phyloP scores from a whole-genome alignment of 768 basidiomycete genomes.

The Trametes cubensis region DNA sequence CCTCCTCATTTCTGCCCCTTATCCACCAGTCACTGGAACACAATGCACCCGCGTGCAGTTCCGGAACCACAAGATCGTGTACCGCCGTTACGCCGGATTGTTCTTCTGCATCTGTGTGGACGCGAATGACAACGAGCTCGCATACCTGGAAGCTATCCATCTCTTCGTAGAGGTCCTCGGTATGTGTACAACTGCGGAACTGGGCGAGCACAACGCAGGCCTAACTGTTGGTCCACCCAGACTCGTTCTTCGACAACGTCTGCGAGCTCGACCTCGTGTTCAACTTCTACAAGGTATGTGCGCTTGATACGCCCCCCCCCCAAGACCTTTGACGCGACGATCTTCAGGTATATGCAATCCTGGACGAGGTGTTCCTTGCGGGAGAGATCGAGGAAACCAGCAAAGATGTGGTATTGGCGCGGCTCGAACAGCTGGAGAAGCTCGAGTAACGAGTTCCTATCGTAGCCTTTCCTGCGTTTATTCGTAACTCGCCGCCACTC shows the following conservation, averaged over 20 bases:
- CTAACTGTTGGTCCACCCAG: slow-evolving; percentile 42
- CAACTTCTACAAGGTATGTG: slow-evolving; percentile 93
- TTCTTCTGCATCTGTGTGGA: slow-evolving; percentile 99
- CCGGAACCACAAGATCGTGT: slow-evolving; percentile 96
- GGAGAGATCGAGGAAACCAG: slow-evolving; percentile 99
- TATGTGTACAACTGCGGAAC: slow-evolving; percentile 40
- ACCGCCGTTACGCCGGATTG: slow-evolving; percentile 64
- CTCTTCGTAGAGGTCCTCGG: slow-evolving; percentile 97
- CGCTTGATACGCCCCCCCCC: background rate
- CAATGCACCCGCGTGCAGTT: slow-evolving; percentile 56
- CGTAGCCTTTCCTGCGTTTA: background rate
- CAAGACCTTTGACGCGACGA: background rate
- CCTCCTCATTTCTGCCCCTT: background rate
- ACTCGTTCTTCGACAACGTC: slow-evolving; percentile 98
- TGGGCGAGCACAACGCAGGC: background rate
- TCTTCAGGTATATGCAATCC: slow-evolving; percentile 88
- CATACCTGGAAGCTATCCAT: slow-evolving; percentile 96
- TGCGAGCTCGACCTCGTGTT: slow-evolving; percentile 98
- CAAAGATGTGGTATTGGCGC: slow-evolving; percentile 90
- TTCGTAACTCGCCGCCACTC: background rate
- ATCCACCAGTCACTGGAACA: background rate
- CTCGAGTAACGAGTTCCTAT: slow-evolving; percentile 57
- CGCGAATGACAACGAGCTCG: slow-evolving; percentile 97
- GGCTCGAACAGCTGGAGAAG: slow-evolving; percentile 92
- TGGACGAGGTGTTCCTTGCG: slow-evolving; percentile 97